phyloP scores from a whole-genome alignment of 1,284 basidiomycete genomes.

The Trichosporon asahii region DNA sequence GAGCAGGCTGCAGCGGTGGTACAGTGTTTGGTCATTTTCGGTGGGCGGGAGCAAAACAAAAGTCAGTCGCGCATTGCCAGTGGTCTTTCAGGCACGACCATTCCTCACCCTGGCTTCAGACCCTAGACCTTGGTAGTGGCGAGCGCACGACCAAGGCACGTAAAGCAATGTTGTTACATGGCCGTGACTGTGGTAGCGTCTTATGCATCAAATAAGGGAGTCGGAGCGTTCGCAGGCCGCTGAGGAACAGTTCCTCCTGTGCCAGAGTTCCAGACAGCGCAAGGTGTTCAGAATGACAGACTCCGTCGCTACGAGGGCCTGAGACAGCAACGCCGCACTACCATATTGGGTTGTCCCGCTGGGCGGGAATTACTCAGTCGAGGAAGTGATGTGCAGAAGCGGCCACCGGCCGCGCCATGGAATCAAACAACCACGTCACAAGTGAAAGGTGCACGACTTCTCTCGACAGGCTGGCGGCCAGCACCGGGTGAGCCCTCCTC shows the following conservation, averaged over 20 bases:
- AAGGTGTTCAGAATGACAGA: not conserved
- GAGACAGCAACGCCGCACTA: not conserved
- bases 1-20: not conserved
- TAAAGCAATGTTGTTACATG: not conserved
- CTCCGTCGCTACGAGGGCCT: not conserved
- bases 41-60: not conserved
- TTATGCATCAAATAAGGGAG: not conserved
- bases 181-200: not conserved
- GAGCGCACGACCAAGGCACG: not conserved
- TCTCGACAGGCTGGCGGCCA: too few relatives aligned
- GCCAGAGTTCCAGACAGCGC: not conserved
- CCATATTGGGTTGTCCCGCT: not conserved
- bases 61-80: not conserved
- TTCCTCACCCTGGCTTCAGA: not conserved
- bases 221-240: not conserved
- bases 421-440: not conserved
- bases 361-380: not conserved
- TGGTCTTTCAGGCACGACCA: not conserved
- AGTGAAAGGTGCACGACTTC: too few relatives aligned
- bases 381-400: not conserved
- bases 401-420: not conserved
- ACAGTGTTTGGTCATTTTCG: conserved; percentile 9
- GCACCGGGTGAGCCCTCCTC: too few relatives aligned
- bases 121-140: not conserved
- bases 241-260: not conserved